Evolutionary conservation across 1,139 yeast genomes (phyloP).

Genomic region (Yamadazyma dushanensis): DNA sequence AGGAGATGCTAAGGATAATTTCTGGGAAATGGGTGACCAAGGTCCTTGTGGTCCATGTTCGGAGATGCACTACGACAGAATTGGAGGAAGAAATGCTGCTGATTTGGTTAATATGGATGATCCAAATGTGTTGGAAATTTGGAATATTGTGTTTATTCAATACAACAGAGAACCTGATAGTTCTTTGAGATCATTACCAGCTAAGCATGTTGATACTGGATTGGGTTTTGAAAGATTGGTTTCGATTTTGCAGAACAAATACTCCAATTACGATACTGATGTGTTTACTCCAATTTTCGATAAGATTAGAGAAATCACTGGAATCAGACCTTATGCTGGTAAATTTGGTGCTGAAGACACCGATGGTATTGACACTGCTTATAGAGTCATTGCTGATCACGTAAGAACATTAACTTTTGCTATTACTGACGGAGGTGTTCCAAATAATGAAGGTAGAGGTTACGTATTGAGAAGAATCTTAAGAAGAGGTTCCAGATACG

Average conservation of each 20-base stretch:
- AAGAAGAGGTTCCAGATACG: conserved; percentile 97
- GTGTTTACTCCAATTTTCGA: conserved; percentile 87
- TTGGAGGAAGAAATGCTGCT: conserved; percentile 96
- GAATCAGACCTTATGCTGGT: conserved; percentile 88
- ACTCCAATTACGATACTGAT: conserved; percentile 95
- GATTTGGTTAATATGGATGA: conserved; percentile 90
- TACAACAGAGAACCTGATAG: conserved; percentile 91
- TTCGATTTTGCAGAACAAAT: conserved; percentile 85
- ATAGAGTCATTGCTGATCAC: conserved; percentile 97
- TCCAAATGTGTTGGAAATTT: conserved; percentile 94
- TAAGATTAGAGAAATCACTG: conserved; percentile 87
- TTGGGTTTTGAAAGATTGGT: conserved; percentile 98
- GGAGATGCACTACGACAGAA: conserved; percentile 95
- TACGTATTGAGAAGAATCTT: conserved; percentile 94
- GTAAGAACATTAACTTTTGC: conserved; percentile 96
- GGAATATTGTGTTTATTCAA: conserved; percentile 97
- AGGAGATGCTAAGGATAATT: conserved; percentile 86
- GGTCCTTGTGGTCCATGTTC: conserved; percentile 99
- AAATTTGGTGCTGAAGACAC: conserved; percentile 88
- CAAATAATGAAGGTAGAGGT: conserved; percentile 98
- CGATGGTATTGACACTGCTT: conserved; percentile 97
- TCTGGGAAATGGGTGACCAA: conserved; percentile 99
- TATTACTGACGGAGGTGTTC: conserved; percentile 97
- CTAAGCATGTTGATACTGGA: conserved; percentile 96
- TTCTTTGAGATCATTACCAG: conserved; percentile 80